phyloP scores from a whole-genome alignment of 805 yeast species.

The Groenewaldozyma tartarivorans region DNA sequence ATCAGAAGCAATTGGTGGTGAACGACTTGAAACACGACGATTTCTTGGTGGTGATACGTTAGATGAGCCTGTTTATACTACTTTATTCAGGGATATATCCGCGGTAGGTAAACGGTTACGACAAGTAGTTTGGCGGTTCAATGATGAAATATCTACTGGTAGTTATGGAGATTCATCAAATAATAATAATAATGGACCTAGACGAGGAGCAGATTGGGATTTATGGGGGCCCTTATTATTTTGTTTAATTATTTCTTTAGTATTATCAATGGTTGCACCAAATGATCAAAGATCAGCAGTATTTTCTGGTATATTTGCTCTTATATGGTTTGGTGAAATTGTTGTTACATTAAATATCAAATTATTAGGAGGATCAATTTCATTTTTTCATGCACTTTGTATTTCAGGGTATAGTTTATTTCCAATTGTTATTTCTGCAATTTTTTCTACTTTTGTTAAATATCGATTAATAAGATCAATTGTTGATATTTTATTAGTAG shows the following conservation, averaged over 20 bases:
- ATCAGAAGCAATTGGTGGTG: constrained; percentile 15
- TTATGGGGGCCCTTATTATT: constrained; percentile 63
- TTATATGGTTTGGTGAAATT: constrained; percentile 54
- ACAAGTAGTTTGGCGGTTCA: constrained; percentile 35
- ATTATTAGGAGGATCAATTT: constrained; percentile 49
- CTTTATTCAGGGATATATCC: constrained; percentile 39
- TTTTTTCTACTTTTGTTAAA: constrained; percentile 39
- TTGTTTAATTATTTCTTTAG: constrained; percentile 45
- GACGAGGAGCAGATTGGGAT: constrained; percentile 25
- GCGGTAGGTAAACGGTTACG: constrained; percentile 36
- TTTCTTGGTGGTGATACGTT: constrained; percentile 62
- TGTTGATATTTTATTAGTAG: constrained; percentile 36
- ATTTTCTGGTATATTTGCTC: constrained; percentile 54
- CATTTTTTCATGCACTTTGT: constrained; percentile 58
- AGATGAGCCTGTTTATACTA: constrained; percentile 57
- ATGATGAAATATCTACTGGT: constrained; percentile 11
- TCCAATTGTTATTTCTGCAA: constrained; percentile 49
- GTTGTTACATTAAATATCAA: constrained; percentile 58
- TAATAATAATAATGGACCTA: too few relatives aligned
- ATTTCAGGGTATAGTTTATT: constrained; percentile 64
- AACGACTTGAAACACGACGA: constrained; percentile 35
- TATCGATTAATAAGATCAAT: constrained; percentile 42
- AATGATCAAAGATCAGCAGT: constrained; percentile 40
- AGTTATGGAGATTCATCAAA: too few relatives aligned
- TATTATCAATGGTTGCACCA: constrained; percentile 36